Evolutionary conservation across 768 basidiomycete species (phyloP), one percentile per base, ranked within the genome.

Genomic region (Pilatotrama ljubarskyi): DNA sequence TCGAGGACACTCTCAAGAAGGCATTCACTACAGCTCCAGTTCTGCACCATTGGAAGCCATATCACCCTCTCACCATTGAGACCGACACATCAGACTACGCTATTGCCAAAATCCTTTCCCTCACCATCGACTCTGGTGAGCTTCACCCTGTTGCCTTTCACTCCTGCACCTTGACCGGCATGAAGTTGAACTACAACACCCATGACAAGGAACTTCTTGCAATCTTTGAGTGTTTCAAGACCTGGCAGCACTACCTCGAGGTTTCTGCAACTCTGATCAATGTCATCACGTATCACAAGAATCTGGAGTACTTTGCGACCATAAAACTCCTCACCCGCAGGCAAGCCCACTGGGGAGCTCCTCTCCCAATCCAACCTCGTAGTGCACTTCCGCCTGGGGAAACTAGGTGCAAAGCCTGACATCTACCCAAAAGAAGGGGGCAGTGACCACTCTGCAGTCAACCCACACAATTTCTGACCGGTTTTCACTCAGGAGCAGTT

Each of bases 121-220:
- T 63, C n/a, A 40, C 63, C 14, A 42, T n/a, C n/a, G n/a, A n/a
- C n/a, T n/a, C n/a, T n/a, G n/a, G n/a, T n/a, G n/a, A n/a, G n/a
- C n/a, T n/a, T 50, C 73, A 72, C 38, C 73, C 75, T 1, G 51
- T 77, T 15, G 69, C 66, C 0, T 78, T 68, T 59, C 62, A 64
- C 44, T 76, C 74, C 4, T 59, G 68, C 7, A 68, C 46, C 11
- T 42, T 76, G 8, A 57, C 20, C 22, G 38, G 66, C 0, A 65
- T 76, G 0, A 76, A 85, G 64, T 25, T 66, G 0, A 84, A 83
- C 64, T 84, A 84, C 60, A 69, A 80, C 13, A 76, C 80, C 18
- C 74, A 82, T 56, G 76, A 85, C 58, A 78, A 79, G 61, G 82
- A 84, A 69, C 66, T 83, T 10, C 70, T 83, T 0, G 78, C 78